Conservation (phyloP, 1,284 basidiomycete genomes). For the Cerioporus squamosus region DNA sequence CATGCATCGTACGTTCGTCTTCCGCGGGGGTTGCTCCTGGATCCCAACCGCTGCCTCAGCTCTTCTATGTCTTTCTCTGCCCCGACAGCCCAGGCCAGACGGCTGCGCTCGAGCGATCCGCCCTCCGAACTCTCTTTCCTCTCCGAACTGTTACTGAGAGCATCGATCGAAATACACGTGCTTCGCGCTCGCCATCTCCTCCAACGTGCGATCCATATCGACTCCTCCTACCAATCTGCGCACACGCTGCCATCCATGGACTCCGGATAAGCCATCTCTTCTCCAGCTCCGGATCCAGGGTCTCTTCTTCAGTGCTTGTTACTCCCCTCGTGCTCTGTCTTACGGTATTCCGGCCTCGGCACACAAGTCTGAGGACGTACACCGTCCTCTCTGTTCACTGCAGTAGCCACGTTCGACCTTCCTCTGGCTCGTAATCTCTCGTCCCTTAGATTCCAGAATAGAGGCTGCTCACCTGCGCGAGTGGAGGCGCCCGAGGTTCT, state of each 20-base stretch:
- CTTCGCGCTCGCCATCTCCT: constrained; percentile 10
- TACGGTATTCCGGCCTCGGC: not conserved
- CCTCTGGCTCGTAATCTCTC: too few relatives aligned
- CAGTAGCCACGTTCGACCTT: too few relatives aligned
- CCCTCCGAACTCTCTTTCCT: not conserved
- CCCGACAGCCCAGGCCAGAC: not conserved
- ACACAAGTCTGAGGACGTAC: too few relatives aligned
- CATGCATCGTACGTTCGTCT: constrained; percentile 1
- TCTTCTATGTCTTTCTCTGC: constrained; percentile 3
- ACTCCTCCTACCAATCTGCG: not conserved
- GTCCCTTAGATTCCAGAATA: too few relatives aligned
- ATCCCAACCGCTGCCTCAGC: not conserved
- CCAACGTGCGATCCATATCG: constrained; percentile 25
- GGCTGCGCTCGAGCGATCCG: not conserved
- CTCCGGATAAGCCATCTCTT: constrained; percentile 12
- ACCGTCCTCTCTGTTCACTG: too few relatives aligned
- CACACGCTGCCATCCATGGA: not conserved
- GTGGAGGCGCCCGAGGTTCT: too few relatives aligned
- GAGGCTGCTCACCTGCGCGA: too few relatives aligned
- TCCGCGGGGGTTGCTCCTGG: not conserved
- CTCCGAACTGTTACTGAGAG: not conserved
- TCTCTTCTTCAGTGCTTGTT: not conserved
- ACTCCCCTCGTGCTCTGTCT: constrained; percentile 6
- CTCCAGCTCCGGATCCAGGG: not conserved
- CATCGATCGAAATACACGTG: constrained; percentile 21